Base-by-base conservation (phyloP, 176 grass and related monocot species). In the Lolium rigidum region DNA sequence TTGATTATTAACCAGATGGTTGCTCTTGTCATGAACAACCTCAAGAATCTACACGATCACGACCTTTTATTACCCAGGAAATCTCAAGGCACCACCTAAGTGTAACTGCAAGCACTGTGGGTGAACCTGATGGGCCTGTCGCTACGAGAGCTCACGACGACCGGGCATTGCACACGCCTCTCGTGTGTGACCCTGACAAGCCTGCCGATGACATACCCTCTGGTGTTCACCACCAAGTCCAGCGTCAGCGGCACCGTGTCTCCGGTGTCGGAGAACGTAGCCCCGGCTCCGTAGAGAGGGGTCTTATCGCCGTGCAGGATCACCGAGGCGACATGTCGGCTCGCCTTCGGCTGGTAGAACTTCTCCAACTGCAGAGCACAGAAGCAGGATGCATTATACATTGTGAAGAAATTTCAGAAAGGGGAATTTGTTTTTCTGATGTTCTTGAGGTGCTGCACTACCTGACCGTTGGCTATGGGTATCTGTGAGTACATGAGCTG, bases 271-370 rank as follows among this genome's bases (percentile, higher is more conserved):
- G 93, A 66, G 43, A 98, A 77, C 38, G 88, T 86, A 4, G 92
- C 96, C 43, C 93, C 93, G 14, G 93, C 96, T 0, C 96, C 96
- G 20, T 98, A 95, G 8, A 98, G 92, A 3, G 96, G 93, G 13
- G 65, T 78, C 90, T 94, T 98, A 10, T 94, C 91, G 22, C 93
- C 96, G 17, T 91, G 92, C 39, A 95, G 59, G 28, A 91, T 12
- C n/a, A 80, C 84, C 26, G 88, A 72, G 13, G 88, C 80, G 9
- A 48, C 59, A 39, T 77, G 85, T 3, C 37, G 88, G 74, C 96
- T 98, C 28, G 90, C 80, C 88, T 90, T 89, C 0, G 96, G 96
- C 74, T 95, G 93, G 81, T 98, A 98, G 41, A 92, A 98, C 74
- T 76, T 89, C 10, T 89, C 35, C 16, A 98, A 0, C 96, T 98